Base-by-base conservation (phyloP, 2,329 filamentous ascomycete genomes). In the Rhexocercosporidium sp. region DNA sequence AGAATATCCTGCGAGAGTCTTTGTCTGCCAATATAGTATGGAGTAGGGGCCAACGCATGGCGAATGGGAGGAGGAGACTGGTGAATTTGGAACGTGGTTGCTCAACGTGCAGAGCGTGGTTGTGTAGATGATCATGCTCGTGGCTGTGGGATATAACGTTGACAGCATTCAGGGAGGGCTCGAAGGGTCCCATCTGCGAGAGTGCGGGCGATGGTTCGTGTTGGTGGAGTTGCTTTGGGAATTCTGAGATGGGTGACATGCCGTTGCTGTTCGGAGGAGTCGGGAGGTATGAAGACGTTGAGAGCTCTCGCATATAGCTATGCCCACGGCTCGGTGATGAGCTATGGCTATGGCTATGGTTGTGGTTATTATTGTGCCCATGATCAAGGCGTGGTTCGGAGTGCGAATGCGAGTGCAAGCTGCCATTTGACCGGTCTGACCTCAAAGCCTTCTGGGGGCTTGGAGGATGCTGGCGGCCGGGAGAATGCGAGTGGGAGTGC, bases 1-100 rank as follows among this genome's bases (percentile, higher is more conserved):
- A 99, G 73, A 97, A 96, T 70, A 99, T 98, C 53, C 95, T 88
- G 66, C 96, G 87, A 18, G 95, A 98, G 78, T 99, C 95, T 75
- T 93, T 94, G 76, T 98, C 95, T 16, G 90, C 88, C 74, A 99
- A 81, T 66, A 99, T 93, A 62, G 93, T 91, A 76, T 97, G 90
- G 20, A 97, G 75, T 39, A 98, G 84, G 0, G 95, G 94, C 77
- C 90, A 93, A 29, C 84, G 83, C 59, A 90, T 85, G 12, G 90
- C 90, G 64, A 87, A 84, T 0, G 85, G 85, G n/a, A 98, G 83
- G 3, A 98, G 78, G 64, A 90, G 85, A 16, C 84, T 86, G 0
- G 95, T 97, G 46, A 97, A 83, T 56, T 81, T 83, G 0, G 93
- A 96, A 47, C 88, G 84, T 56, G 85, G 56, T 31, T 60, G 56